Base-by-base conservation (phyloP, 768 basidiomycete species). In the Calvatia gigantea region DNA sequence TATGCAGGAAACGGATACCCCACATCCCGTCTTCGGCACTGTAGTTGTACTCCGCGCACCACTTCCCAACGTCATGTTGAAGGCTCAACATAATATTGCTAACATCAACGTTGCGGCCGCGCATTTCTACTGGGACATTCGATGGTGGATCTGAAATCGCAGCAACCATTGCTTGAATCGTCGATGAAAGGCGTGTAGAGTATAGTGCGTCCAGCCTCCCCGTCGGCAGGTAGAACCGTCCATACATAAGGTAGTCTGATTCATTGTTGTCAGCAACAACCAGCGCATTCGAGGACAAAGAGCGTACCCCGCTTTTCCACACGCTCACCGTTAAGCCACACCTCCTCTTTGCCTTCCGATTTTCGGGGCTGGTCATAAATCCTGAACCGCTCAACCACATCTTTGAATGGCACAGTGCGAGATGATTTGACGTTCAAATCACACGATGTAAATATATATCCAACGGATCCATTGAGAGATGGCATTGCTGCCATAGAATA, bases 21-120 rank as follows among this genome's bases (percentile, higher is more conserved):
- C 86, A 88, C 93, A 98, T 96, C 17, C 87, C 86, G 63, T 98
- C 96, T 61, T 94, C 91, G 1, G 91, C 91, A 60, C 93, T 94
- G 78, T 89, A 98, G 2, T 89, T 90, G 61, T 96, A 98, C 69
- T 98, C 96, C 2, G 89, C 87, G 61, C 91, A 91, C 85, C 89
- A 94, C 61, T 89, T 84, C 2, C 95, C 96, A 7, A 89, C 82
- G 65, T 97, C 94, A 64, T 97, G 94, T 69, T 96, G 94, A 32
- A 98, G 70, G 60, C 83, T 91, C 63, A 98, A 68, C 81, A 97
- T 87, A 65, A 84, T 66, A 59, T 90, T 90, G 65, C 82, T 89
- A 57, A 75, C 72, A 61, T 80, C 77, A 46, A 76, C 73, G 50
- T 75, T 71, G 43, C 79, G 77, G 31, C 74, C 63, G 60, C 66